Conservation (phyloP, 805 yeast genomes). For the Ogataea polymorpha region DNA sequence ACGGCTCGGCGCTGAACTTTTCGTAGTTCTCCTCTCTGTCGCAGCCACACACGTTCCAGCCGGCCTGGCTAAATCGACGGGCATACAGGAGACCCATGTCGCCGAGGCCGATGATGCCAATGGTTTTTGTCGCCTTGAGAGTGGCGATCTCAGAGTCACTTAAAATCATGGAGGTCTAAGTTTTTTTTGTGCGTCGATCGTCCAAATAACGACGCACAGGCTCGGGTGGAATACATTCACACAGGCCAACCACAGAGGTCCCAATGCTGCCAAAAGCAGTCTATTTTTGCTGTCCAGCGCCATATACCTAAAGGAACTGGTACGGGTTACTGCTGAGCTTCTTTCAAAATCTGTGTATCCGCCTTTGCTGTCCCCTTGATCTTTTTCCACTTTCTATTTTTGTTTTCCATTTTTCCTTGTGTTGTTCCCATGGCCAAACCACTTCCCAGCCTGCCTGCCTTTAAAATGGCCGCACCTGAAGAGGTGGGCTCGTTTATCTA, state of each 20-base stretch:
- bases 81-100: slow-evolving; percentile 96
- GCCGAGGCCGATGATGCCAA: slow-evolving; percentile 94
- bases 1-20: slow-evolving; percentile 37
- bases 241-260: too few species aligned
- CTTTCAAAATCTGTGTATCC: neutral
- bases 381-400: slow-evolving; percentile 3
- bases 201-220: neutral
- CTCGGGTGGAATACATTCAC: too few species aligned
- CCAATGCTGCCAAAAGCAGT: too few species aligned
- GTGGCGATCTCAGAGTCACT: slow-evolving; percentile 14
- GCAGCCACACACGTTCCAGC: slow-evolving; percentile 88
- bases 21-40: slow-evolving; percentile 69
- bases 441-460: slow-evolving; percentile 27
- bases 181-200: slow-evolving; percentile 6
- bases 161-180: slow-evolving; percentile 14
- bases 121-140: slow-evolving; percentile 40
- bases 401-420: slow-evolving; percentile 1
- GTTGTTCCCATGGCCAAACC: slow-evolving; percentile 16
- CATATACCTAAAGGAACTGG: too few species aligned
- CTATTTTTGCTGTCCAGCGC: too few species aligned
- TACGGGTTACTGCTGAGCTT: too few species aligned
- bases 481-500: slow-evolving; percentile 30
- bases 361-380: slow-evolving; percentile 2
- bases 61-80: slow-evolving; percentile 67
- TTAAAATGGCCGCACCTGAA: slow-evolving; percentile 13